Base-by-base conservation (phyloP, 345 rosid species). In the Erodium maritimum region DNA sequence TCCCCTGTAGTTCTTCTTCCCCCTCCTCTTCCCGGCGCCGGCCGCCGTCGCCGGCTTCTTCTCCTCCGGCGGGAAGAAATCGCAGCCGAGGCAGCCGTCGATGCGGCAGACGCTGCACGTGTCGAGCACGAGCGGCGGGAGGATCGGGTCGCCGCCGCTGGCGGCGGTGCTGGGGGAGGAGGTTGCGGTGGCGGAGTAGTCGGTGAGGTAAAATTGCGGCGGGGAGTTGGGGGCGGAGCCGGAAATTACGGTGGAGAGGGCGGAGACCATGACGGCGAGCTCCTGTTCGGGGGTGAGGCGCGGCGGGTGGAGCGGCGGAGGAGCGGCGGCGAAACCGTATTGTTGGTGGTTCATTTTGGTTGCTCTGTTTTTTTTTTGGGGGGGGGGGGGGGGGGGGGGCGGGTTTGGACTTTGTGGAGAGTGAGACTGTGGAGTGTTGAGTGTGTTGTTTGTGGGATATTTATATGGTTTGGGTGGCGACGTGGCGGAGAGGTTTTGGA, bases 1-100 rank as follows among this genome's bases (percentile, higher is more conserved):
- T 42, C 99, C 99, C 61, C 99, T 78, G 86, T 68, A 93, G 23
- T 82, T 87, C 76, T 81, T 93, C 77, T 79, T 85, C 61, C 13
- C 75, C 62, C 75, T 66, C 71, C 60, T 67, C 53, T 29, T 29
- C 4, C 48, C 56, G 34, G 2, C 68, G 58, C 11, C 13, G 21
- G 50, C 18, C 46, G 21, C 37, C 6, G 18, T 58, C 18, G 33
- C 23, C 5, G 17, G 60, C 29, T 69, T 64, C 54, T 69, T 71
- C 21, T 67, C 69, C 58, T 74, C 74, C 67, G 91, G 83, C 75
- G 83, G 71, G 82, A 93, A 93, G 77, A 76, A 77, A 24, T 82
- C 50, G 72, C 99, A 93, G 14, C 91, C 91, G 3, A 83, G 70
- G 64, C 99, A 89, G 0, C 90, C 96, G 13, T 69, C 64, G 63